Evolutionary conservation across 163 green algal species (phyloP).

Genomic region (Coccomyxa subellipsoidea): DNA sequence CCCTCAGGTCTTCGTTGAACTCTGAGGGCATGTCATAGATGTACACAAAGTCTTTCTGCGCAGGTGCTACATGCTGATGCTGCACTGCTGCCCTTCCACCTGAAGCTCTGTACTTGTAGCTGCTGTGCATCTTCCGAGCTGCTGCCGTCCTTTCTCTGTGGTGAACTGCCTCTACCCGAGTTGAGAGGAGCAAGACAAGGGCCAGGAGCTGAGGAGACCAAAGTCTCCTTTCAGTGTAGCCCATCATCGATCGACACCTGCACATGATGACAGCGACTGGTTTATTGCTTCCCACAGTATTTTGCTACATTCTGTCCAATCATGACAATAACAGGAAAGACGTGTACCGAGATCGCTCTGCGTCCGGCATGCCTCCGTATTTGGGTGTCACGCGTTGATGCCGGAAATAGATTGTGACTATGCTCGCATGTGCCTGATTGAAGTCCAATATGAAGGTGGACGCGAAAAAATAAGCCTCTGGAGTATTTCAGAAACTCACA

Average conservation of each 20-base stretch:
- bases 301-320: no score
- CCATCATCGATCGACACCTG: neutral
- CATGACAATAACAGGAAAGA: no score
- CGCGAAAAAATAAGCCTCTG: no score
- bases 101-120: neutral
- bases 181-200: neutral
- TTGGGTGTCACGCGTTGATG: no score
- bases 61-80: neutral
- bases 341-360: no score
- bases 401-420: no score
- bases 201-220: neutral
- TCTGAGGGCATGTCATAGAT: conserved; percentile 3
- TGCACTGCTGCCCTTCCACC: neutral
- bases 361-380: no score
- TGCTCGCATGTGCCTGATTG: no score
- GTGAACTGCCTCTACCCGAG: neutral
- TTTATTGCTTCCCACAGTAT: no score
- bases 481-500: no score
- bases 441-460: no score
- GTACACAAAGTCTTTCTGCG: neutral
- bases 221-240: neutral
- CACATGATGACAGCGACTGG: no score
- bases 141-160: neutral
- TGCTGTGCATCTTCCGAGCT: neutral
- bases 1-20: conserved; percentile 1